Base-by-base conservation (phyloP, 2,329 filamentous ascomycete genomes). In the Hymenoscyphus occultus region DNA sequence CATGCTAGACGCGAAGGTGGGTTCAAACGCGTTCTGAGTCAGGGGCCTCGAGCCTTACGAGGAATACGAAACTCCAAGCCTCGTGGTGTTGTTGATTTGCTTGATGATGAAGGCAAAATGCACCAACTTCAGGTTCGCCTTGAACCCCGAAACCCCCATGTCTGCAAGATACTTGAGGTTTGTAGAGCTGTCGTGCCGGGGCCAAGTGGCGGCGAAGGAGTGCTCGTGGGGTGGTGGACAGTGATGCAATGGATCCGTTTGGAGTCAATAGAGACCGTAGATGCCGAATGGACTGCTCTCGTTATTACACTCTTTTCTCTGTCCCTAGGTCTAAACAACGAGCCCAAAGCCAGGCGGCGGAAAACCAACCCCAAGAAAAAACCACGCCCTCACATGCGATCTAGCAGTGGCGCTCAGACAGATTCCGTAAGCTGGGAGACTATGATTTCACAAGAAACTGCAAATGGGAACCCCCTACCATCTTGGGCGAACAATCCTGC, bases 181-280 rank as follows among this genome's bases (percentile, higher is more conserved):
- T 89, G 89, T 72, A 84, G 84, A 64, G 87, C 88, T 68, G 82
- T 90, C 40, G 75, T 93, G 35, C 85, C 86, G 6, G 79, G 85
- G 22, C 80, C 82, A 0, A 80, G 67, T 84, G 51, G 85, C 78
- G 66, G 88, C 80, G 78, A 90, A 80, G 80, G 80, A 32, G 77
- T 92, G 10, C 78, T 91, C 64, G 82, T 87, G 10, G 86, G 84
- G 1, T 93, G 90, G 89, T 90, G 90, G 84, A 88, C 91, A 73
- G 82, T 86, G 22, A 84, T 90, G 77, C 85, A 86, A 67, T 94
- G 90, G 90, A 79, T 91, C 51, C 78, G 79, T 39, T 73, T 77
- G 12, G 81, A 82, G 64, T 79, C 81, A 3, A 77, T 82, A 3
- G 73, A 79, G 7, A 74, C 81, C 14, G 76, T 77, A 3, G 82